A percentile compares a stretch with the other conserved stretches of the same genome.
Evolutionary conservation across 768 basidiomycete species (phyloP).

Genomic region (Obba rivulosa): DNA sequence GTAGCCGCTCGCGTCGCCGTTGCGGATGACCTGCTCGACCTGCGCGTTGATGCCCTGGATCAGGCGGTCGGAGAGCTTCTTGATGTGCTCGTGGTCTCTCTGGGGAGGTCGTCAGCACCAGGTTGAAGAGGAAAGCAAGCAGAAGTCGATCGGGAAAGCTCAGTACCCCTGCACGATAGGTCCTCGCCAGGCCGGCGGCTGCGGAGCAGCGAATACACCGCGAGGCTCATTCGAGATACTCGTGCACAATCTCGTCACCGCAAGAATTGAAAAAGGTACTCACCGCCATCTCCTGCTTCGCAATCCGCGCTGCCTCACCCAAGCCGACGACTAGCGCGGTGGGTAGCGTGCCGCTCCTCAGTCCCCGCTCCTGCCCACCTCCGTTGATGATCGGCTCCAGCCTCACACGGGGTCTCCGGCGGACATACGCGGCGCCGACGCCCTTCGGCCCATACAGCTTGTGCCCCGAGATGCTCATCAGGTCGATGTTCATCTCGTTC

Average conservation of each 20-base stretch:
- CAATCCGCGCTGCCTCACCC: constrained; percentile 92
- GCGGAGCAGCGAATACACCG: constrained; percentile 36
- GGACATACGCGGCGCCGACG: constrained; percentile 89
- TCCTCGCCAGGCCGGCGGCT: constrained; percentile 55
- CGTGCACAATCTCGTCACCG: constrained; percentile 29
- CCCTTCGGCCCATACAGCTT: constrained; percentile 99
- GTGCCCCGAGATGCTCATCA: constrained; percentile 95
- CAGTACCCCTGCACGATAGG: constrained; percentile 91
- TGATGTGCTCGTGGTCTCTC: constrained; percentile 77
- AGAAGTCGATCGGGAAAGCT: constrained; percentile 23
- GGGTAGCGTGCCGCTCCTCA: constrained; percentile 92
- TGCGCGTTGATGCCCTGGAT: constrained; percentile 74
- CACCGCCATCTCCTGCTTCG: constrained; percentile 88
- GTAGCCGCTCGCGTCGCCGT: constrained; percentile 89
- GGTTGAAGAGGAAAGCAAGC: not conserved
- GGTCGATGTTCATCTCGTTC: constrained; percentile 91
- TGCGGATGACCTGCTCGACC: constrained; percentile 89
- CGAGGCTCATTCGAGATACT: constrained; percentile 21
- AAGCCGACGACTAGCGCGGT: constrained; percentile 86
- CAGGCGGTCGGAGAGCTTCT: constrained; percentile 72
- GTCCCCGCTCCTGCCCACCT: constrained; percentile 94
- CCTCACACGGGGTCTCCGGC: constrained; percentile 86
- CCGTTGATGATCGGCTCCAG: constrained; percentile 93
- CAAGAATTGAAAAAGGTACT: constrained; percentile 34
- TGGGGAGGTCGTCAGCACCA: constrained; percentile 33